A percentile compares a stretch with the other conserved stretches of the same genome.
Conservation (phyloP, 2,329 filamentous ascomycete genomes). For the Metarhizium album region DNA sequence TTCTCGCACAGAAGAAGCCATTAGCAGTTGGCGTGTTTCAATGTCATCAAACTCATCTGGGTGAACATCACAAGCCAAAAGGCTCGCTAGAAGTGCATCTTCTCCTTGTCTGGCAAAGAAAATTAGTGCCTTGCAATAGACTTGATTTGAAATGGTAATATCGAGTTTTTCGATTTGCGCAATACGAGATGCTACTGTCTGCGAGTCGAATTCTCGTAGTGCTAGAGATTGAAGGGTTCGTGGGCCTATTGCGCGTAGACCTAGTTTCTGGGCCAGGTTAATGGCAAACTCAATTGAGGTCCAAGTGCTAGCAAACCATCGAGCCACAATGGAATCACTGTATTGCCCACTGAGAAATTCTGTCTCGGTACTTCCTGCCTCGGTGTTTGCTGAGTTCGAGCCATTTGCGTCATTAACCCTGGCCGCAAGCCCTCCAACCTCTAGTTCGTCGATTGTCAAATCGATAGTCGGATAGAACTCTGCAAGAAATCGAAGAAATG, state of each 20-base stretch:
- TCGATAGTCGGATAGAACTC: conserved; percentile 32
- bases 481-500: conserved; percentile 37
- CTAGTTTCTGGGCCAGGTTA: conserved; percentile 57
- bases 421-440: conserved; percentile 7
- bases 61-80: conserved; percentile 41
- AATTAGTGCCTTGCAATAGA: conserved; percentile 55
- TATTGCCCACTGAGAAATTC: conserved; percentile 12
- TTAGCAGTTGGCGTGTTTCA: conserved; percentile 27
- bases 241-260: conserved; percentile 62
- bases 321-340: conserved; percentile 54
- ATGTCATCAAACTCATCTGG: conserved; percentile 44
- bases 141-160: conserved; percentile 50
- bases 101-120: conserved; percentile 50
- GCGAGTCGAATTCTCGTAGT: conserved; percentile 46
- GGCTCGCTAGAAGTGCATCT: conserved; percentile 32
- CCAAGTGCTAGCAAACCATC: conserved; percentile 65
- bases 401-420: neutral
- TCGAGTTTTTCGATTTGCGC: conserved; percentile 48
- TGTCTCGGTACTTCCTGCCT: neutral
- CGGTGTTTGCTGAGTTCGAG: neutral
- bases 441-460: conserved; percentile 27
- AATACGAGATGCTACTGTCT: conserved; percentile 48
- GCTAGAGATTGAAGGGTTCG: conserved; percentile 69
- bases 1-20: conserved; percentile 19
- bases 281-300: conserved; percentile 64